phyloP scores from a whole-genome alignment of 108 stramenopile genomes.

The Hondaea fermentalgiana region DNA sequence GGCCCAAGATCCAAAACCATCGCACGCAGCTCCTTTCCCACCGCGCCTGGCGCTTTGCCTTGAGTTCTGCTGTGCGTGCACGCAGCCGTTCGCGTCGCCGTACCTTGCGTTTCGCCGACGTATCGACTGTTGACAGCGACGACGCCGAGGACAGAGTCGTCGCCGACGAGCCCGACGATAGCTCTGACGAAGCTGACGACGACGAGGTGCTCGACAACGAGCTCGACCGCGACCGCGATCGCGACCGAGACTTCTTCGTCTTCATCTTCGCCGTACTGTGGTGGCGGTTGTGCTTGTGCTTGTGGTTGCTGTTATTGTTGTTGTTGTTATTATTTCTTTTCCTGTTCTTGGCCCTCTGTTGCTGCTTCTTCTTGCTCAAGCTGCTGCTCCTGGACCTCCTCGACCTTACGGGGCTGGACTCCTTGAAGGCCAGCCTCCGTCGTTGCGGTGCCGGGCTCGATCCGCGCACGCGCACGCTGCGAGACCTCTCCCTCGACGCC shows the following conservation, averaged over 20 bases:
- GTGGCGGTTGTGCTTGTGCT: background rate
- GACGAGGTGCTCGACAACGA: no score
- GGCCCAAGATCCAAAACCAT: background rate
- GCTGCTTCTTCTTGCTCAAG: background rate
- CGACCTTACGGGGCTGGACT: background rate
- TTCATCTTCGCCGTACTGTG: background rate
- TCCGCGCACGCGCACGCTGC: no score
- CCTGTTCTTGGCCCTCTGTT: background rate
- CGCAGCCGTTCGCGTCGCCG: background rate
- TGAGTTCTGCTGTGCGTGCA: background rate
- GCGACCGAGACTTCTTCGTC: background rate
- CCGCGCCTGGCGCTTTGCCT: background rate
- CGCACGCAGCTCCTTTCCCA: background rate
- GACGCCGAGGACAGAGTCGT: no score
- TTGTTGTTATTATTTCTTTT: background rate
- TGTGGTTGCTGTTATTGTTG: background rate
- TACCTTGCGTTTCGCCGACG: background rate
- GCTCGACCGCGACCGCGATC: no score
- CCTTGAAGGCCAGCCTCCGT: background rate
- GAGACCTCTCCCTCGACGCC: no score
- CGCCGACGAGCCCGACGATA: no score
- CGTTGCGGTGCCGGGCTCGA: no score
- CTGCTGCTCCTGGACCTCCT: background rate
- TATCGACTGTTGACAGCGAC: no score
- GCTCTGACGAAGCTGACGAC: no score